Base-by-base conservation (phyloP, 495 filamentous ascomycete genomes). In the Xylaria venustula region DNA sequence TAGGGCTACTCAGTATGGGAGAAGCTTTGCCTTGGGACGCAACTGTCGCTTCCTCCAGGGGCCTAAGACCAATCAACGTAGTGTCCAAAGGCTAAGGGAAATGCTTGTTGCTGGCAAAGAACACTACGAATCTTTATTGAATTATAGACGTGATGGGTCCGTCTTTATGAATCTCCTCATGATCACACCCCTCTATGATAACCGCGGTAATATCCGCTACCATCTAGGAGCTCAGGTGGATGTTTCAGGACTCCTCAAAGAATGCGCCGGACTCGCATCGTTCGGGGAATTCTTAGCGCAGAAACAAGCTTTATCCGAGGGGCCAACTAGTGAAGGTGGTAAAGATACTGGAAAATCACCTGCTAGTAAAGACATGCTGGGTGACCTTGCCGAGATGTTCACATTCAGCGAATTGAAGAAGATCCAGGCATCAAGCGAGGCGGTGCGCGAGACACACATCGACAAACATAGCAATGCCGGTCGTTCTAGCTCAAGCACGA, bases 141-240 rank as follows among this genome's bases (percentile, higher is more conserved):
- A 90, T 66, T 90, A 90, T 63, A 74, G 84, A 37, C 73, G 85
- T 53, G 85, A 88, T 60, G 85, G 86, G 5, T 85, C 82, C 0
- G 86, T 84, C 0, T 90, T 90, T 68, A 86, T 88, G 81, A 90
- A 88, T 61, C 75, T 90, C 3, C 71, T 88, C 17, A 84, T 87
- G 79, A 79, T 80, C 36, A 81, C 85, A 1, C 86, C 86, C 15
- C 74, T 89, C 0, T 78, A 81, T 54, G 86, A 89, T 62, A 87
- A 79, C 62, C 77, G 77, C 57, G 86, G 86, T 30, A 72, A 72
- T 0, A 75, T 85, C 15, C 73, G 81, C 40, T 88, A 89, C 65
- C 84, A 83, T 64, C 79, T 89, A 46, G 85, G 86, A 54, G 84
- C 82, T 19, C 84, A 88, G 67, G 77, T 88, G 14, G 86, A 88